Evolutionary conservation across 1,284 basidiomycete genomes (phyloP).

Genomic region (Phlebopus sp.): DNA sequence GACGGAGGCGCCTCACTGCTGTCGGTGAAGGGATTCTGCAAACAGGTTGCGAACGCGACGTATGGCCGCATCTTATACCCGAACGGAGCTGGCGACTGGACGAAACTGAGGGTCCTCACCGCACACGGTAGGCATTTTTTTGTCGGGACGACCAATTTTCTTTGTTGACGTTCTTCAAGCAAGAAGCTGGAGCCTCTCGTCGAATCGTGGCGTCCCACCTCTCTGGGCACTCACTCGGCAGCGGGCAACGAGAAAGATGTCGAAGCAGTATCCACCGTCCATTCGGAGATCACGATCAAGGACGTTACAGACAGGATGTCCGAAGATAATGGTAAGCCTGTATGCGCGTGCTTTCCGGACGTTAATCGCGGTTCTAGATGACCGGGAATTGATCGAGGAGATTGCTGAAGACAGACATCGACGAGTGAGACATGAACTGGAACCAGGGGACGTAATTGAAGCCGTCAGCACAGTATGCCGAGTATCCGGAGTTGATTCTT

Average conservation of each 20-base stretch:
- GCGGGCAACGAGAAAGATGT: conserved; percentile 11
- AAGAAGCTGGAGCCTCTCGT: conserved; percentile 70
- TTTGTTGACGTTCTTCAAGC: conserved; percentile 35
- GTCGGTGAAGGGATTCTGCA: conserved; percentile 58
- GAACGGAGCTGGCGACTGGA: conserved; percentile 71
- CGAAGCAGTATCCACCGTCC: conserved; percentile 17
- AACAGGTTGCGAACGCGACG: conserved; percentile 68
- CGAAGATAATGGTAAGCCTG: conserved; percentile 17
- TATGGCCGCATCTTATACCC: conserved; percentile 66
- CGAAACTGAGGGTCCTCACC: conserved; percentile 85
- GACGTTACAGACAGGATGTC: conserved; percentile 15
- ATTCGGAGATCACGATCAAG: conserved; percentile 15
- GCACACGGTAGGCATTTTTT: conserved; percentile 56
- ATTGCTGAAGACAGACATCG: conserved; percentile 76
- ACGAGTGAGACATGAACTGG: conserved; percentile 79
- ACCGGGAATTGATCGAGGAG: conserved; percentile 64
- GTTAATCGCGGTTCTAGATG: conserved; percentile 22
- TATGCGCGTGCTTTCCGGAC: neutral
- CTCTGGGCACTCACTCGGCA: neutral
- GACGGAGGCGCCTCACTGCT: conserved; percentile 61
- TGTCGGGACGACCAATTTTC: neutral
- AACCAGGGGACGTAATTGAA: conserved; percentile 88
- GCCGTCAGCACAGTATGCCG: conserved; percentile 86
- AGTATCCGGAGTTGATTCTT: conserved; percentile 85
- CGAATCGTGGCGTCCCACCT: conserved; percentile 28